Conservation (phyloP, 306 rosid species). For the Purshia tridentata region DNA sequence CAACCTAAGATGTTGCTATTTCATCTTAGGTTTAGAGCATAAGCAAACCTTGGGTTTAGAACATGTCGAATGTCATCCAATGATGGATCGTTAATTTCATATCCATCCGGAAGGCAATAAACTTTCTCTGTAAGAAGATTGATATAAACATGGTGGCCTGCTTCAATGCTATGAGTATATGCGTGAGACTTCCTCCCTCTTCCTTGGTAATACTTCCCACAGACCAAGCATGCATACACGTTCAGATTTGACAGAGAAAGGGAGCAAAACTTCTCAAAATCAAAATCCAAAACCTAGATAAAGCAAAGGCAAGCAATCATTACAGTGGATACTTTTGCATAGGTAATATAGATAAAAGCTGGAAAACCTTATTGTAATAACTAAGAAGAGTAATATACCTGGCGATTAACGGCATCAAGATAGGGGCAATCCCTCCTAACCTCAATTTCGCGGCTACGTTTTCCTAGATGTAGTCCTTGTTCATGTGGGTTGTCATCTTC, state of each 20-base stretch:
- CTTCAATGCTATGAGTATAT: constrained; percentile 97
- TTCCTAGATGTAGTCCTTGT: constrained; percentile 41
- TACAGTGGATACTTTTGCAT: background rate
- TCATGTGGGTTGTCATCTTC: constrained; percentile 58
- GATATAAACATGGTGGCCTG: constrained; percentile 92
- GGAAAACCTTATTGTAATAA: background rate
- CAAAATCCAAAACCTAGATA: constrained; percentile 92
- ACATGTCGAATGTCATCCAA: constrained; percentile 95
- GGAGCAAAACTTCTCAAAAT: constrained; percentile 93
- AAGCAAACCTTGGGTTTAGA: constrained; percentile 80
- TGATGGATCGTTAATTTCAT: constrained; percentile 96
- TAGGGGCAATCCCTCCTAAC: constrained; percentile 94
- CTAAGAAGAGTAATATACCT: constrained; percentile 47
- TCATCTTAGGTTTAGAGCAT: constrained; percentile 11
- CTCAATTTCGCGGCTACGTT: constrained; percentile 69
- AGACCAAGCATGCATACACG: constrained; percentile 92
- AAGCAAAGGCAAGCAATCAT: background rate
- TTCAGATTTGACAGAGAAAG: constrained; percentile 86
- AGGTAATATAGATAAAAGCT: background rate
- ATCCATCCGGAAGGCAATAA: constrained; percentile 96
- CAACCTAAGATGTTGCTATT: constrained; percentile 11
- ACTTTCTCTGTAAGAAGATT: constrained; percentile 94
- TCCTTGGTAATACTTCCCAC: constrained; percentile 96
- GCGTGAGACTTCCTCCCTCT: constrained; percentile 96
- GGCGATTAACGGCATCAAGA: constrained; percentile 94